phyloP scores from a whole-genome alignment of 352 stramenopile genomes.

The Globisporangium perplexum region DNA sequence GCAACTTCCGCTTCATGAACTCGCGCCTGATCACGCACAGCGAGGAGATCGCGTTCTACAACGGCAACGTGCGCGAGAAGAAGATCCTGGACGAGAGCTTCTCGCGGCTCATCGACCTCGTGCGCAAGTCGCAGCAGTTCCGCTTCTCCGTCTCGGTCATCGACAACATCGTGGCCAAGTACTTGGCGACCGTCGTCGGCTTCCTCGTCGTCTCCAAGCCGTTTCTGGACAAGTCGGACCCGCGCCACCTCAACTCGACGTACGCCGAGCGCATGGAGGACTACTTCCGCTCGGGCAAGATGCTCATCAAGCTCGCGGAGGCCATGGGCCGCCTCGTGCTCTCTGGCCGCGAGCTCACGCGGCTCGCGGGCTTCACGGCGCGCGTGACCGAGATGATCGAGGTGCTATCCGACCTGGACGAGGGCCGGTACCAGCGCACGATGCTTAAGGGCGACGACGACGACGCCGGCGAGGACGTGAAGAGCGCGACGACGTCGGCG shows the following conservation, averaged over 20 bases:
- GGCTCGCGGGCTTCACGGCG: constrained; percentile 72
- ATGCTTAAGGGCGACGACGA: constrained; percentile 54
- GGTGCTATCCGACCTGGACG: constrained; percentile 57
- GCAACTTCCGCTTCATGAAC: constrained; percentile 87
- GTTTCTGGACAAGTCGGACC: constrained; percentile 56
- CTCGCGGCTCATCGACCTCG: constrained; percentile 45
- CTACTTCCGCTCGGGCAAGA: constrained; percentile 83
- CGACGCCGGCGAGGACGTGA: constrained; percentile 15
- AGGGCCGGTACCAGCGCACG: constrained; percentile 64
- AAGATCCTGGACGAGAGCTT: constrained; percentile 73
- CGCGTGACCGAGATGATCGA: constrained; percentile 81
- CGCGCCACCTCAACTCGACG: constrained; percentile 44
- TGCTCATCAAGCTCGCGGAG: constrained; percentile 83
- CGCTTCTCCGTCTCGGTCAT: constrained; percentile 77
- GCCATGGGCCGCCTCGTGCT: constrained; percentile 83
- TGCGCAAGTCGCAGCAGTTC: constrained; percentile 80
- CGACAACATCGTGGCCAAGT: constrained; percentile 87
- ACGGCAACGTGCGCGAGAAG: constrained; percentile 84
- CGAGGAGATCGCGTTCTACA: constrained; percentile 91
- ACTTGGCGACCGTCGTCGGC: constrained; percentile 79
- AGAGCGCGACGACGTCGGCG: constrained; percentile 25
- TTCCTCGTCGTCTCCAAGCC: constrained; percentile 73
- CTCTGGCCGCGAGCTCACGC: constrained; percentile 77
- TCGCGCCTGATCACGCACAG: constrained; percentile 84
- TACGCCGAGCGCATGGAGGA: constrained; percentile 81